These are phyloP conservation scores for Hemisphaericaspora lyxosophila DNA, from an alignment of 1,139 yeast species.

Conservation along the genomic window DNA sequence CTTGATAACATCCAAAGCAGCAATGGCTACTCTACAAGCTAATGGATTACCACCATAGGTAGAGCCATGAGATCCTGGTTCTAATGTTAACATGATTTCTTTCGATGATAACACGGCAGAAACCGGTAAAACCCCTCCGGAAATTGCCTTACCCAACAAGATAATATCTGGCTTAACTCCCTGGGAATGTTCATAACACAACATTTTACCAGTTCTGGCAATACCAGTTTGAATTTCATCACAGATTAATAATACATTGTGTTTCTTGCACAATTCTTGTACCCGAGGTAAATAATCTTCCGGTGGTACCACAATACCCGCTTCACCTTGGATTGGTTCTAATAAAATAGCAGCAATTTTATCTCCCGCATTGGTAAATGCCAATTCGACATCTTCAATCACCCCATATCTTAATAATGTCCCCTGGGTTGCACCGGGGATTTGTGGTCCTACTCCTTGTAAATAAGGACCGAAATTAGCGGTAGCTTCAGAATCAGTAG, in stretches of 20 bases:
- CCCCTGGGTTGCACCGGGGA: conserved; percentile 60
- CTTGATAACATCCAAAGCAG: conserved; percentile 85
- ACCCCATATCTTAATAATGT: conserved; percentile 70
- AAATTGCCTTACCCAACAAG: conserved; percentile 87
- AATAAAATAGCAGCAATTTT: conserved; percentile 87
- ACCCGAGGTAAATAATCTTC: conserved; percentile 74
- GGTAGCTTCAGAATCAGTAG: conserved; percentile 93
- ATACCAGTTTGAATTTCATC: conserved; percentile 98
- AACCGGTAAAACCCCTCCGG: conserved; percentile 94
- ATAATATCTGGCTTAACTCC: conserved; percentile 84
- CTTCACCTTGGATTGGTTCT: conserved; percentile 98
- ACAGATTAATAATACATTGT: conserved; percentile 85
- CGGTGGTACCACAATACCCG: conserved; percentile 96
- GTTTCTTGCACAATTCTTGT: conserved; percentile 70
- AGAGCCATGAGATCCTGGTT: conserved; percentile 97
- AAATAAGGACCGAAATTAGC: conserved; percentile 89
- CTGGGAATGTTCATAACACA: conserved; percentile 83
- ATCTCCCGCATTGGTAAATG: conserved; percentile 82
- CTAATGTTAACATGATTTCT: conserved; percentile 85
- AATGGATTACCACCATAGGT: conserved; percentile 98
- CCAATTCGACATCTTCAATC: conserved; percentile 83
- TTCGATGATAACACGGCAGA: conserved; percentile 85
- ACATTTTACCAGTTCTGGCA: conserved; percentile 94
- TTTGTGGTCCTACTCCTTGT: conserved; percentile 76
- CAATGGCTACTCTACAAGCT: conserved; percentile 91